Evolutionary conservation across 78 protist species (phyloP).

Genomic region (Chrysochromulina parva): DNA sequence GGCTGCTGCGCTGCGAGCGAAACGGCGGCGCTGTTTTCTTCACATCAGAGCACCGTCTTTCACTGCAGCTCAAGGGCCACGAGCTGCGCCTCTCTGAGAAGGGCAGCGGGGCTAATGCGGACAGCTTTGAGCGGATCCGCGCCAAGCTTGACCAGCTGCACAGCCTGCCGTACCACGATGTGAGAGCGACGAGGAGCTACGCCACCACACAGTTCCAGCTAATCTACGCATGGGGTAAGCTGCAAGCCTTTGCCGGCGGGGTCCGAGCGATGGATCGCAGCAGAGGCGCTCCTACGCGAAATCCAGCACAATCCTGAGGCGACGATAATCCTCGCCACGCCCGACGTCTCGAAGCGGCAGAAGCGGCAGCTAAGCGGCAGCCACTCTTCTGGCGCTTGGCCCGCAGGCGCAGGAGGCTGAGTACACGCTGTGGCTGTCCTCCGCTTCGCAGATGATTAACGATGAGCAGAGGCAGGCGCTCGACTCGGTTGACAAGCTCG

Average conservation of each 20-base stretch:
- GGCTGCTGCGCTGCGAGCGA: not conserved
- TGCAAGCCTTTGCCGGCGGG: not conserved
- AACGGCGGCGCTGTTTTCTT: not conserved
- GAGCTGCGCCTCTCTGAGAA: not conserved
- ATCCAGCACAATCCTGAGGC: not conserved
- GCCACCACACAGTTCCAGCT: not conserved
- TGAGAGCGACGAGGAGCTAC: conserved; percentile 11
- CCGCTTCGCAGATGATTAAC: too few relatives aligned
- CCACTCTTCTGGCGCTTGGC: not conserved
- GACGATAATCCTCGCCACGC: too few relatives aligned
- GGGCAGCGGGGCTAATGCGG: not conserved
- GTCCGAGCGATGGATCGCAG: not conserved
- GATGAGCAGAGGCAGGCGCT: too few relatives aligned
- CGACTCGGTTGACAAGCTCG: not conserved
- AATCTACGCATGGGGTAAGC: not conserved
- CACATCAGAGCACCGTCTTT: conserved; percentile 32
- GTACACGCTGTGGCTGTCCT: not conserved
- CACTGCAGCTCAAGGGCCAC: conserved; percentile 30
- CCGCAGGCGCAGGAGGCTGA: not conserved
- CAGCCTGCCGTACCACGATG: not conserved
- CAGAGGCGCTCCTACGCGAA: not conserved
- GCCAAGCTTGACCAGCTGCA: not conserved
- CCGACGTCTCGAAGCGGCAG: too few relatives aligned
- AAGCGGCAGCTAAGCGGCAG: not conserved
- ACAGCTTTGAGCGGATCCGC: not conserved